These are phyloP conservation scores for Alternaria sp. DNA, from an alignment of 2,329 filamentous ascomycete genomes.

Conservation along the genomic window DNA sequence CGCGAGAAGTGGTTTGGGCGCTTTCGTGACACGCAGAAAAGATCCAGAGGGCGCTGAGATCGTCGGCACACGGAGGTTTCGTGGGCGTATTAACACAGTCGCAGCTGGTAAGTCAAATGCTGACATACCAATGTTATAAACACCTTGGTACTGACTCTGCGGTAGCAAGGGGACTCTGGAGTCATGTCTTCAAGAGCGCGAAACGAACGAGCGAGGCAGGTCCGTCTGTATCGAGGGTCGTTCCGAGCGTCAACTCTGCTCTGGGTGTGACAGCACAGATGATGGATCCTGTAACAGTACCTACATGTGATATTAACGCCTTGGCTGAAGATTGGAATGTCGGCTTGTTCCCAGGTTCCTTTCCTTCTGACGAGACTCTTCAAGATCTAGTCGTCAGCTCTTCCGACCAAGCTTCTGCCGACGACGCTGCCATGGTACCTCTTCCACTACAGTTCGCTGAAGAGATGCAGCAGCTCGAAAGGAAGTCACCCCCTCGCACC, in stretches of 20 bases:
- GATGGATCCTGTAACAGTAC: neutral
- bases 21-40: neutral
- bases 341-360: neutral
- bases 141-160: neutral
- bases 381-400: neutral
- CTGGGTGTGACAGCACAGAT: neutral
- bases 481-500: neutral
- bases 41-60: neutral
- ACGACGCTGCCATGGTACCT: neutral
- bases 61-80: neutral
- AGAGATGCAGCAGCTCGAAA: neutral
- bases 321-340: neutral
- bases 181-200: neutral
- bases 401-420: neutral
- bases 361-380: neutral
- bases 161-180: neutral
- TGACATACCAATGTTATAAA: rapidly evolving
- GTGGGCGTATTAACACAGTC: neutral
- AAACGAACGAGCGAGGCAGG: neutral
- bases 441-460: neutral
- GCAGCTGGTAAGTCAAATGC: slow-evolving; percentile 1
- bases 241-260: neutral
- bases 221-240: neutral
- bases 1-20: neutral
- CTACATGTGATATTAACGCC: neutral